Base-by-base conservation (phyloP, 495 filamentous ascomycete species). In the Trichoderma gamsii region DNA sequence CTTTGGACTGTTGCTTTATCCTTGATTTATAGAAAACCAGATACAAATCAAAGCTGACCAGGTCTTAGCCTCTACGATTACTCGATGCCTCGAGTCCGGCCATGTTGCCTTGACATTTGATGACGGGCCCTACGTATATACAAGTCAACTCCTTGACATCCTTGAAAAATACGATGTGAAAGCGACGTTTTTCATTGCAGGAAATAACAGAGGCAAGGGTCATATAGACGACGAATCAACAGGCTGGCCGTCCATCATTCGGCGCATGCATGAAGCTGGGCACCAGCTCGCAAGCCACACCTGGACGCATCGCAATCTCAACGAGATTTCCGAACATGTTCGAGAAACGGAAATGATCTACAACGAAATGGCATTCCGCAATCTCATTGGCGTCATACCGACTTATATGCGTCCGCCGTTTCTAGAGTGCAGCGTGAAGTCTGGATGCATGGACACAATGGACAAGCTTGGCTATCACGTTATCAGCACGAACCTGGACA, bases 351-450 rank as follows among this genome's bases (percentile, higher is more conserved):
- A 91, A 74, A 84, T 92, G 78, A 69, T 83, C 66, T 87, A 87
- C 76, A 89, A 88, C 68, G 89, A 91, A 76, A 88, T 86, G 71
- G 89, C 88, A 0, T 71, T 91, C 18, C 81, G 85, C 51, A 91
- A 91, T 72, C 87, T 91, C 69, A 76, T 90, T 11, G 89, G 88
- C 18, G 81, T 82, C 67, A 85, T 88, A 67, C 89, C 89, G 0
- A 90, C 88, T n/a, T 92, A 92, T 73, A 90, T 91, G 88, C 84
- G 89, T 1, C 89, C 89, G 3, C 89, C 89, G 0, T 91, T 88
- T 73, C 86, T 85, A 2, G 83, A 81, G 63, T 91, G 89, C 72
- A 82, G 77, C 15, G 67, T 69, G 11, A 77, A 70, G 1, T 71
- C 69, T 35, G 74, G 72, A 8, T 90, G 88, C 70, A 71, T 83